Evolutionary conservation across 2,329 filamentous ascomycete genomes (phyloP).

Genomic region (Colletotrichum chlorophyti): DNA sequence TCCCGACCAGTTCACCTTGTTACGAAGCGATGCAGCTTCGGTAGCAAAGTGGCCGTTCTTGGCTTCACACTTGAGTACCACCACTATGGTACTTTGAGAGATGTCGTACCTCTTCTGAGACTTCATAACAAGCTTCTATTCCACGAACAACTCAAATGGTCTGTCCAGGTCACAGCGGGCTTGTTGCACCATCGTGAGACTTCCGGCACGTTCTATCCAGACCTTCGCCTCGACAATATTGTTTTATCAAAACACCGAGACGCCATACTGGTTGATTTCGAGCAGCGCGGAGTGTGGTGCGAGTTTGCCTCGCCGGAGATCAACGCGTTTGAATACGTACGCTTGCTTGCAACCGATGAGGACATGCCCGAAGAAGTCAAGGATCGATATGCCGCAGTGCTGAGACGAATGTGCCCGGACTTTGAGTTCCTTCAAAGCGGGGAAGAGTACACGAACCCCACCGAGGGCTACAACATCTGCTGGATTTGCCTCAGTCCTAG

Average conservation of each 20-base stretch:
- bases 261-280: conserved; percentile 65
- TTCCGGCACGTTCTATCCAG: conserved; percentile 60
- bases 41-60: conserved; percentile 59
- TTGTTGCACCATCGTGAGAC: conserved; percentile 56
- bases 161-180: conserved; percentile 57
- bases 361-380: conserved; percentile 47
- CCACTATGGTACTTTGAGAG: conserved; percentile 59
- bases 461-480: conserved; percentile 59
- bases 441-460: conserved; percentile 55
- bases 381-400: conserved; percentile 47
- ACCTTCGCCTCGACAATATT: conserved; percentile 66
- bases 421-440: conserved; percentile 50
- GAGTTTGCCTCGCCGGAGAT: conserved; percentile 67
- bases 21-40: conserved; percentile 62
- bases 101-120: conserved; percentile 58
- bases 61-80: conserved; percentile 65
- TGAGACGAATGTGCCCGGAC: conserved; percentile 52
- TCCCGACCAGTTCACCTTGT: conserved; percentile 59
- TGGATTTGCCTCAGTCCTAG: conserved; percentile 58
- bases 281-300: conserved; percentile 69
- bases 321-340: conserved; percentile 64
- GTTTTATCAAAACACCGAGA: conserved; percentile 56
- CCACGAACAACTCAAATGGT: conserved; percentile 59
- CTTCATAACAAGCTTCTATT: conserved; percentile 51
- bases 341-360: conserved; percentile 59